phyloP scores from a whole-genome alignment of 345 rosid species.

The Boechera divaricarpa region DNA sequence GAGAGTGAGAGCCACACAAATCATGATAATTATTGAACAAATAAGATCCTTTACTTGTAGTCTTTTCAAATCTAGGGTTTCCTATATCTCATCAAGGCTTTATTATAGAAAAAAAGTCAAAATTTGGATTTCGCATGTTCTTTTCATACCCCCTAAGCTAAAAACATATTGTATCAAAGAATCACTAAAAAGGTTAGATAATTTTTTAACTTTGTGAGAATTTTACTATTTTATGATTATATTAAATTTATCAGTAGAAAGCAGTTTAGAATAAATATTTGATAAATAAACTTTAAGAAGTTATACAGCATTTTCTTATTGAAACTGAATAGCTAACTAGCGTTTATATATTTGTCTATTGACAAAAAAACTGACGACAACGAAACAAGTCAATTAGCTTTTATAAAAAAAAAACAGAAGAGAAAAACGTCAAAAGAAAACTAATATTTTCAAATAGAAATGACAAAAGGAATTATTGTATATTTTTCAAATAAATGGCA shows the following conservation, averaged over 20 bases:
- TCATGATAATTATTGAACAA: slow-evolving; percentile 34
- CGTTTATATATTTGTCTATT: background rate
- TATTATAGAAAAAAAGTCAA: slow-evolving; percentile 33
- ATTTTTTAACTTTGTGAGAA: background rate
- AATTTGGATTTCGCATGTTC: slow-evolving; percentile 38
- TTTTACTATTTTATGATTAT: background rate
- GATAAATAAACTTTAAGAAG: background rate
- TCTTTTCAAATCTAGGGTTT: slow-evolving; percentile 47
- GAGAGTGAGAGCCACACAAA: slow-evolving; percentile 44
- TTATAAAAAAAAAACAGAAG: background rate
- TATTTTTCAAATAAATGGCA: background rate
- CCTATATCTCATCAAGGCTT: slow-evolving; percentile 43
- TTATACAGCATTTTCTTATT: background rate
- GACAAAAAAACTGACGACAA: background rate
- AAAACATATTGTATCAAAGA: slow-evolving; percentile 19
- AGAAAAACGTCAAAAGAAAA: background rate
- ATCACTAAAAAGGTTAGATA: background rate
- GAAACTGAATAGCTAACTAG: background rate
- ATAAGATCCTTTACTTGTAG: slow-evolving; percentile 37
- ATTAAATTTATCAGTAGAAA: background rate
- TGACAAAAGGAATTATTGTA: slow-evolving; percentile 11
- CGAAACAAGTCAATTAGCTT: background rate
- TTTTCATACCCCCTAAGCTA: slow-evolving; percentile 23
- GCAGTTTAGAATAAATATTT: background rate
- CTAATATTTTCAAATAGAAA: slow-evolving; percentile 7